Base-by-base conservation (phyloP, 305 asterid species). In the Fraxinus paxiana region DNA sequence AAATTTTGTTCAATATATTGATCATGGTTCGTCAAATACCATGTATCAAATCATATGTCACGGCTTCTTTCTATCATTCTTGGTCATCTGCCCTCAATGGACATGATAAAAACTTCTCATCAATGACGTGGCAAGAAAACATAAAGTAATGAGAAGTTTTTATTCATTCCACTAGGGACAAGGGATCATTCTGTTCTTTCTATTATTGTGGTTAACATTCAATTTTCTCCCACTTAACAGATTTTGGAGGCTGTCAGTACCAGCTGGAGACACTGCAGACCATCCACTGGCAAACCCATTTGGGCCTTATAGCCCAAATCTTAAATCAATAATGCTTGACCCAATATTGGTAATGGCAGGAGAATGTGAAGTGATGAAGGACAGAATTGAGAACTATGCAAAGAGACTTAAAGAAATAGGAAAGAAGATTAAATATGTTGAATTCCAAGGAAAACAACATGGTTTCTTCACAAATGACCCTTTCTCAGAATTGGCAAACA, bases 241-340 rank as follows among this genome's bases (percentile, higher is more conserved):
- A 56, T 89, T 92, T 81, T 92, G 97, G 97, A 89, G 97, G 82
- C 24, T 92, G 33, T 79, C 92, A 15, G 5, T 92, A 46, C 95
- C 97, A 5, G 61, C 1, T 13, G 97, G 93, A 56, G 75, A 38
- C n/a, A 86, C 86, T 10, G 54, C 82, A 28, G 94, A 92, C 84
- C 84, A 89, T 76, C 93, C 93, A 35, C 24, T 83, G 77, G 92
- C 88, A 20, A 92, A 92, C 86, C 97, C 97, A 5, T 89, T 89
- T 79, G 93, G 97, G 77, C 92, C 90, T 0, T 37, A 38, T 65
- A 91, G 93, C 86, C 90, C 88, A 51, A 88, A 72, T 17, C 87
- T 92, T 4, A 86, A 85, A 10, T 4, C 73, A 1, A 20, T 87
- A 35, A 77, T 75, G 56, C 84, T 92, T 2, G 92, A 84, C 78